Evolutionary conservation across 1,139 yeast genomes (phyloP).

Genomic region (Sugiyamaella pinicola): DNA sequence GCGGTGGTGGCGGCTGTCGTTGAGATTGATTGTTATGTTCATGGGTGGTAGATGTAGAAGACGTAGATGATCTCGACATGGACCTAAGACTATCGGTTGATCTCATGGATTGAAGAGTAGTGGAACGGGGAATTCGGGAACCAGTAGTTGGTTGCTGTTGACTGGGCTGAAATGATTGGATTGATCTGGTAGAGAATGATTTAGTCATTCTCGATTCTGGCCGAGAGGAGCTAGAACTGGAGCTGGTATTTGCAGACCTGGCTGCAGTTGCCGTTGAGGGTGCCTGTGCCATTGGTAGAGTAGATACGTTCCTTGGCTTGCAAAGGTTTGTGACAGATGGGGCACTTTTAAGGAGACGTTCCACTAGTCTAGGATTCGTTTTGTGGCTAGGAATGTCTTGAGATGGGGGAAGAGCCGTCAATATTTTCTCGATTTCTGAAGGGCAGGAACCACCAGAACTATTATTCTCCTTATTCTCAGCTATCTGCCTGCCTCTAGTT

Average conservation of each 20-base stretch:
- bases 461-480: constrained; percentile 1
- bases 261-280: neutral
- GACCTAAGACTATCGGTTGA: constrained; percentile 18
- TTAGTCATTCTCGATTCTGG: constrained; percentile 2
- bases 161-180: constrained; percentile 1
- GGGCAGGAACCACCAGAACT: neutral
- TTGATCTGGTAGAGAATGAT: constrained; percentile 12
- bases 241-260: too few species aligned
- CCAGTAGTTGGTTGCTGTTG: neutral
- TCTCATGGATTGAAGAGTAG: constrained; percentile 21
- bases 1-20: too few species aligned
- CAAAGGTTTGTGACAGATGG: neutral
- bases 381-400: neutral
- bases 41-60: neutral
- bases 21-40: too few species aligned
- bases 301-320: neutral
- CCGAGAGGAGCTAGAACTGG: neutral
- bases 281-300: neutral
- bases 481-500: neutral
- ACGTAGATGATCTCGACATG: neutral
- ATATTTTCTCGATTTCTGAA: constrained; percentile 23
- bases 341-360: constrained; percentile 1
- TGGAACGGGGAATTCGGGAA: constrained; percentile 24
- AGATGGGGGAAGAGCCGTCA: constrained; percentile 24
- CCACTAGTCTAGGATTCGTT: constrained; percentile 3